Evolutionary conservation across 371 early-diverging fungal genomes (phyloP).

Genomic region (Mortierella sp.): DNA sequence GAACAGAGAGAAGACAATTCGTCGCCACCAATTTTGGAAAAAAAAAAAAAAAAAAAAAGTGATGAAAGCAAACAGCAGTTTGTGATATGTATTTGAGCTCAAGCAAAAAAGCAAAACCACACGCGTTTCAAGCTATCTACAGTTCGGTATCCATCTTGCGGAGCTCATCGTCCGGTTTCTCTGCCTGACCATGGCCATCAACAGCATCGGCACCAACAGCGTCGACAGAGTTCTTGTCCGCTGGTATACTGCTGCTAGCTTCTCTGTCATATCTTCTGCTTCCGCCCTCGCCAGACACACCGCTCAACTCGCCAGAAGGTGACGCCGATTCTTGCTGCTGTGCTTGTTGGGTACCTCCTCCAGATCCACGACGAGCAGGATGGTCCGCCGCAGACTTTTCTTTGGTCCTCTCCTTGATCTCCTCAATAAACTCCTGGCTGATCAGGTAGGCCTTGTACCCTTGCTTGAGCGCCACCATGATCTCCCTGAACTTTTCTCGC

Average conservation of each 20-base stretch:
- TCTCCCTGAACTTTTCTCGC: conserved; percentile 40
- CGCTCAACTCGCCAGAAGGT: not conserved
- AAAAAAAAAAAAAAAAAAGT: no score
- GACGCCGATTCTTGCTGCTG: not conserved
- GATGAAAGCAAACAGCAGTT: not conserved
- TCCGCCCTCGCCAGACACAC: not conserved
- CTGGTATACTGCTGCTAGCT: no score
- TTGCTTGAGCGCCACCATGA: conserved; percentile 24
- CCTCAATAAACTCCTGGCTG: conserved; percentile 25
- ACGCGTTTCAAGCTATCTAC: not conserved
- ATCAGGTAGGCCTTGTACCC: conserved; percentile 32
- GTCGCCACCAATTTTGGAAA: no score
- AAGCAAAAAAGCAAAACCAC: not conserved
- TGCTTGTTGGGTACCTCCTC: not conserved
- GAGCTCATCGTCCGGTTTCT: not conserved
- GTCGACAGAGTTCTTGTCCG: not conserved
- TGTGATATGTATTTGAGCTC: not conserved
- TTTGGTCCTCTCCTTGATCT: conserved; percentile 32
- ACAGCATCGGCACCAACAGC: not conserved
- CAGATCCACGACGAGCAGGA: not conserved
- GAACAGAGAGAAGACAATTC: no score
- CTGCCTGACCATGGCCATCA: not conserved
- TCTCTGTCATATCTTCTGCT: no score
- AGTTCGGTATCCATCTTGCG: conserved; percentile 4
- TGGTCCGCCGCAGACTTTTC: conserved; percentile 2